Evolutionary conservation across 2,329 filamentous ascomycete species (phyloP).

Genomic region (Arthrobotrys pseudoclavata): DNA sequence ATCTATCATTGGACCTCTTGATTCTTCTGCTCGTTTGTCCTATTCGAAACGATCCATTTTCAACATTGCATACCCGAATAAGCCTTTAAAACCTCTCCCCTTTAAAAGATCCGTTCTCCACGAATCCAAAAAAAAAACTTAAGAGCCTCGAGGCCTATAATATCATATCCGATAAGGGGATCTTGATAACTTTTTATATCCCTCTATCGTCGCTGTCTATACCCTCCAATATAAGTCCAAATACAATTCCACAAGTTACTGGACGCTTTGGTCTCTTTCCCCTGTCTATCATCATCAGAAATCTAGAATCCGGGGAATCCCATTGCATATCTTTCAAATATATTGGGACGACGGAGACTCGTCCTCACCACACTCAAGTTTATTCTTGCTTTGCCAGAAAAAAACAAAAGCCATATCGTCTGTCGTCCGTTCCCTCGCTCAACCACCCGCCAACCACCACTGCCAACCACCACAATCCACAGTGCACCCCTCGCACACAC

Average conservation of each 20-base stretch:
- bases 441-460: constrained; percentile 1
- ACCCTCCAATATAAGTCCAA: background rate
- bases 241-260: background rate
- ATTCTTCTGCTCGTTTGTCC: constrained; percentile 6
- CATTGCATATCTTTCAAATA: constrained; percentile 27
- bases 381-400: constrained; percentile 6
- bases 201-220: constrained; percentile 3
- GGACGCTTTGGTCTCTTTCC: constrained; percentile 23
- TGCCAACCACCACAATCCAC: constrained; percentile 12
- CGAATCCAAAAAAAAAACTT: background rate
- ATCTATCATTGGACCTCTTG: constrained; percentile 18
- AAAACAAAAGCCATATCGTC: constrained; percentile 36
- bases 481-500: background rate
- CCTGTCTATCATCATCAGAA: constrained; percentile 21
- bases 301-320: constrained; percentile 28
- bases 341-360: background rate
- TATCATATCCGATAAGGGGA: constrained; percentile 50
- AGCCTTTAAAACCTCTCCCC: constrained; percentile 20
- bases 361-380: constrained; percentile 11
- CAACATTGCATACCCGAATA: constrained; percentile 17
- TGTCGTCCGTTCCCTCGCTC: constrained; percentile 56
- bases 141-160: constrained; percentile 11
- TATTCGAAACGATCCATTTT: constrained; percentile 20
- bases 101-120: constrained; percentile 24
- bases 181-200: constrained; percentile 19